Conservation (phyloP, 2,329 filamentous ascomycete species). For the Colletotrichum eremochloae region DNA sequence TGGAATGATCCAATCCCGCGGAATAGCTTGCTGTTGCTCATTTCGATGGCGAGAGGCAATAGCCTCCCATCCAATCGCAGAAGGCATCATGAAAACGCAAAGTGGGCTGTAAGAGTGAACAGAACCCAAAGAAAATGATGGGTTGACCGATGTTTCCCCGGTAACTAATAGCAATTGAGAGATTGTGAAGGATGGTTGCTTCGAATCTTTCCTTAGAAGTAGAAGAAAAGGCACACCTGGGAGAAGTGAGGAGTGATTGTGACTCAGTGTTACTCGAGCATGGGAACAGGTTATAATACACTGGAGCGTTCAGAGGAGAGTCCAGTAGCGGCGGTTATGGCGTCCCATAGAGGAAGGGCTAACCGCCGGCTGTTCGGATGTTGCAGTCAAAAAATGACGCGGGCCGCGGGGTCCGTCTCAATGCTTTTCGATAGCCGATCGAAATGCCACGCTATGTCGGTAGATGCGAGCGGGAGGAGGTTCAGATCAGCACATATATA, state of each 20-base stretch:
- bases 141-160: not conserved
- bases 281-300: not conserved
- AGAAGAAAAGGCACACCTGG: not conserved
- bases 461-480: slow-evolving; percentile 20
- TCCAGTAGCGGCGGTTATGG: not conserved
- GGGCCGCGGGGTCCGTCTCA: not conserved
- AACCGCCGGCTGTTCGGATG: slow-evolving; percentile 14
- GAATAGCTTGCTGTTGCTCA: slow-evolving; percentile 37
- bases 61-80: slow-evolving; percentile 30
- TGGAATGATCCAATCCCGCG: slow-evolving; percentile 36
- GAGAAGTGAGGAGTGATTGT: too few species aligned
- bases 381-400: not conserved
- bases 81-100: not conserved
- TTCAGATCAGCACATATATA: too few species aligned
- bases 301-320: not conserved
- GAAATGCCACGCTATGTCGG: not conserved
- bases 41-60: slow-evolving; percentile 37
- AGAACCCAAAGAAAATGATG: not conserved
- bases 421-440: not conserved
- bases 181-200: not conserved
- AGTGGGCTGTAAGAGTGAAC: not conserved
- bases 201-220: not conserved
- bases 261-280: not conserved
- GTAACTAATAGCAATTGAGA: not conserved
- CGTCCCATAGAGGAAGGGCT: slow-evolving; percentile 18